Conservation (phyloP, 208 protist genomes). For the Acanthamoeba lenticulata region DNA sequence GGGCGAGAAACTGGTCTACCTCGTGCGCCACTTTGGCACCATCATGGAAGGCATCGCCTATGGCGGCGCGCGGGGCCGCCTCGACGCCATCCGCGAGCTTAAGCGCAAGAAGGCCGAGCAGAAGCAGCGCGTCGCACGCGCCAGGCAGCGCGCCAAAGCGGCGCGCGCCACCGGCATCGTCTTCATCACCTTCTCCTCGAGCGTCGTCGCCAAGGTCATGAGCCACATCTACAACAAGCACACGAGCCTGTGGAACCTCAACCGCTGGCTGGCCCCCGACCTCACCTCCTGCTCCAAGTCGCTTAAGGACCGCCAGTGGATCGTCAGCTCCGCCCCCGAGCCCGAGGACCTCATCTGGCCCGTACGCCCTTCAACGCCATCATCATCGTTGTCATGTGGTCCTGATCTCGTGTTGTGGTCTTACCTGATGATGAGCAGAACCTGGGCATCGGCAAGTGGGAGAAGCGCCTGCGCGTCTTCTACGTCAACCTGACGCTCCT, state of each 20-base stretch:
- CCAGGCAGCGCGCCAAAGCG: background rate
- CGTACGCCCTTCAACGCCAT: background rate
- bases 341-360: constrained; percentile 64
- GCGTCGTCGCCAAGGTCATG: constrained; percentile 35
- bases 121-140: background rate
- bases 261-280: background rate
- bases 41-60: constrained; percentile 25
- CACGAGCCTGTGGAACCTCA: background rate
- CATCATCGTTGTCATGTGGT: too few species aligned
- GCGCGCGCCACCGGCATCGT: constrained; percentile 43
- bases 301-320: background rate
- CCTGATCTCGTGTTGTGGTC: background rate
- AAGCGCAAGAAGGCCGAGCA: constrained; percentile 23
- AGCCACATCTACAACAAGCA: background rate
- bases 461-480: constrained; percentile 49
- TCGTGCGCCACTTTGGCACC: background rate
- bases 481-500: constrained; percentile 61
- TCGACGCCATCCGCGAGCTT: constrained; percentile 60
- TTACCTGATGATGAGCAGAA: background rate
- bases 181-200: constrained; percentile 55
- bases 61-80: background rate
- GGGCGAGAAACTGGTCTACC: background rate
- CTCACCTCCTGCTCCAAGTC: background rate
- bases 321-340: constrained; percentile 52
- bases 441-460: constrained; percentile 64